A percentile compares a stretch with the other conserved stretches of the same genome.
Evolutionary conservation across 176 grass and related monocot species (phyloP).

Genomic region (Oryza officinalis): DNA sequence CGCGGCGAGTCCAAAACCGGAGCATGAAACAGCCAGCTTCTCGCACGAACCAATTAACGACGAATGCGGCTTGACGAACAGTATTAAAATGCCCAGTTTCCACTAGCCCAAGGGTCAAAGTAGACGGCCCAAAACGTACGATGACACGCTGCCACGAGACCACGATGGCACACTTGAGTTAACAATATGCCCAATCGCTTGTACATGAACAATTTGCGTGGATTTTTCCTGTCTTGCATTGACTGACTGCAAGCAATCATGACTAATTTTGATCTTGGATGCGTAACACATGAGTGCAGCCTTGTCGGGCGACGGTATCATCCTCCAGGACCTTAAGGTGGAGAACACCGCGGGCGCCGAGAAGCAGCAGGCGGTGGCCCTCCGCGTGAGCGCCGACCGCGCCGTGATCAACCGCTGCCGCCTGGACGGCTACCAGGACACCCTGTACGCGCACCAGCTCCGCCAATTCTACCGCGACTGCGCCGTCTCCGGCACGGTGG

Average conservation of each 20-base stretch:
- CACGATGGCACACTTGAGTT: background rate
- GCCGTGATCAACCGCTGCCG: conserved; percentile 55
- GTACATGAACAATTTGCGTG: background rate
- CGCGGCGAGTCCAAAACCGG: background rate
- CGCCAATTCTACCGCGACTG: conserved; percentile 59
- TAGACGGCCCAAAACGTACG: background rate
- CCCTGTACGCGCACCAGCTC: conserved; percentile 55
- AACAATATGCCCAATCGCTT: background rate
- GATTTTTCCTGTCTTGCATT: background rate
- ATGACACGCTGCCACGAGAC: background rate
- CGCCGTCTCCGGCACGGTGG: conserved; percentile 60
- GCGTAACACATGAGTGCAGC: conserved; percentile 32
- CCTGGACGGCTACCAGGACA: conserved; percentile 51
- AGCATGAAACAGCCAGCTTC: background rate
- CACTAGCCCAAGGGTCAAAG: background rate
- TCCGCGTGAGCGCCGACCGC: conserved; percentile 63
- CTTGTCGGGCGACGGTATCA: conserved; percentile 51
- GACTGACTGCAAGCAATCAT: background rate
- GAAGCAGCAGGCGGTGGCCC: conserved; percentile 67
- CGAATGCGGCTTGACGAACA: background rate
- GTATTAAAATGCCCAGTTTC: background rate
- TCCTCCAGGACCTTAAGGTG: conserved; percentile 54
- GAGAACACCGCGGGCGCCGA: conserved; percentile 55
- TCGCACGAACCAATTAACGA: background rate
- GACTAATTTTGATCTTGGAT: background rate